Conservation (phyloP, 2,329 filamentous ascomycete genomes). For the Curvularia eragrostidis region DNA sequence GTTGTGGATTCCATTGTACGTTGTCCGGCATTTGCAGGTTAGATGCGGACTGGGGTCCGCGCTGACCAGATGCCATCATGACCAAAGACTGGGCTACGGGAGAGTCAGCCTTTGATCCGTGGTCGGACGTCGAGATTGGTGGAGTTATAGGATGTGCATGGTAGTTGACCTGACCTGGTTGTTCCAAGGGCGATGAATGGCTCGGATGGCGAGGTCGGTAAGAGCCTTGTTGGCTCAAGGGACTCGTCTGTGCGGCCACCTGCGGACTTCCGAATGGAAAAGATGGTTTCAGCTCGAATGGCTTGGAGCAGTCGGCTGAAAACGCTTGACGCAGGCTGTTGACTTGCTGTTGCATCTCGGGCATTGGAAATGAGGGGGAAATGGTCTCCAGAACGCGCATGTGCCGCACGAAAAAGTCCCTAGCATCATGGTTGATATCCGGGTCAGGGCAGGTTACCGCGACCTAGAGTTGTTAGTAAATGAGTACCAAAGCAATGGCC, state of each 20-base stretch:
- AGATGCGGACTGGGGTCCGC: conserved; percentile 56
- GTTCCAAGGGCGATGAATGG: conserved; percentile 58
- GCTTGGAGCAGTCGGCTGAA: conserved; percentile 81
- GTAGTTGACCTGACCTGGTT: conserved; percentile 69
- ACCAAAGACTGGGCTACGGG: conserved; percentile 73
- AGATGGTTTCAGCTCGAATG: conserved; percentile 85
- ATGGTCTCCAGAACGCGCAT: conserved; percentile 93
- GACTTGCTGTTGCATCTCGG: conserved; percentile 88
- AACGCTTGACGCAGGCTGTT: conserved; percentile 89
- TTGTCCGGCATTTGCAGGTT: conserved; percentile 68
- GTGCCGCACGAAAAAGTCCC: conserved; percentile 88
- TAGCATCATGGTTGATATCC: conserved; percentile 81
- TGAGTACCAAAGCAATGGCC: neutral
- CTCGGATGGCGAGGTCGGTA: conserved; percentile 59
- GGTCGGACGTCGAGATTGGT: conserved; percentile 75
- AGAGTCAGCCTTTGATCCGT: conserved; percentile 79
- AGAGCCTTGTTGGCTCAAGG: conserved; percentile 61
- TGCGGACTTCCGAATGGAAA: conserved; percentile 86
- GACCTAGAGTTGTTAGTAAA: conserved; percentile 63
- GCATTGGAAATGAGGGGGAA: conserved; percentile 82
- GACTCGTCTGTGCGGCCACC: conserved; percentile 67
- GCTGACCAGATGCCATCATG: conserved; percentile 69
- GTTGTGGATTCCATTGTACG: conserved; percentile 80
- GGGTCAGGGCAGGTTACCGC: conserved; percentile 93
- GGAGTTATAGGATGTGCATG: conserved; percentile 75